These are phyloP conservation scores for Akanthomyces muscarius DNA, from an alignment of 2,329 filamentous ascomycete genomes.

Conservation along the genomic window DNA sequence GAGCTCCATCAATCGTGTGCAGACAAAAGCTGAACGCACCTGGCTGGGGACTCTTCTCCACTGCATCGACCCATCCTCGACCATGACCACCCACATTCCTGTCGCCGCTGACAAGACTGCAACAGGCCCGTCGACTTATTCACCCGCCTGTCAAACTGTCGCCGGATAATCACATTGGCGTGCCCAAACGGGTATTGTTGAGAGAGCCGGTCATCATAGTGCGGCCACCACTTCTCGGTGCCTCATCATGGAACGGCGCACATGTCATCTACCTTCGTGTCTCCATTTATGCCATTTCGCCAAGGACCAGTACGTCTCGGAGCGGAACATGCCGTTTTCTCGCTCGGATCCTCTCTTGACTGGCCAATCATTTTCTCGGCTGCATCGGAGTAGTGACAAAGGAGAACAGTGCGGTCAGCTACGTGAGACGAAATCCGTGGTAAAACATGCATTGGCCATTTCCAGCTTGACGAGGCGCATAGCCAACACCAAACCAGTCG, in stretches of 20 bases:
- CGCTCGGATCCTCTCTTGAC: neutral
- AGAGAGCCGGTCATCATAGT: neutral
- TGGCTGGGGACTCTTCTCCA: neutral
- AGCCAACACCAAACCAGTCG: too few relatives aligned
- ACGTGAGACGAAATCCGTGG: neutral
- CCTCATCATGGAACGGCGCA: neutral
- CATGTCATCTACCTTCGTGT: neutral
- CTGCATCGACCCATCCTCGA: slow-evolving; percentile 12
- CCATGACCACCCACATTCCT: neutral
- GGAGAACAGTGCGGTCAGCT: neutral
- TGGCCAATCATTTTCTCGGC: neutral
- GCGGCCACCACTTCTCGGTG: neutral
- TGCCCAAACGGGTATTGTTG: neutral
- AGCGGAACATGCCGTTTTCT: neutral
- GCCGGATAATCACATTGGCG: neutral
- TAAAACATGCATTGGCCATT: neutral
- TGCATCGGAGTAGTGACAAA: neutral
- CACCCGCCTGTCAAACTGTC: neutral
- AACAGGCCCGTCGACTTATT: neutral
- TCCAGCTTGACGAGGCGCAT: too few relatives aligned
- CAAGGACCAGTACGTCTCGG: neutral
- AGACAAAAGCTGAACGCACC: neutral
- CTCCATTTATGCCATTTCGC: neutral
- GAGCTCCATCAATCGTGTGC: neutral
- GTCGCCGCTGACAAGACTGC: neutral